Percentiles rank a stretch among this genome's conserved stretches.
Conservation (phyloP, 345 rosid species). For the Salix brachista region DNA sequence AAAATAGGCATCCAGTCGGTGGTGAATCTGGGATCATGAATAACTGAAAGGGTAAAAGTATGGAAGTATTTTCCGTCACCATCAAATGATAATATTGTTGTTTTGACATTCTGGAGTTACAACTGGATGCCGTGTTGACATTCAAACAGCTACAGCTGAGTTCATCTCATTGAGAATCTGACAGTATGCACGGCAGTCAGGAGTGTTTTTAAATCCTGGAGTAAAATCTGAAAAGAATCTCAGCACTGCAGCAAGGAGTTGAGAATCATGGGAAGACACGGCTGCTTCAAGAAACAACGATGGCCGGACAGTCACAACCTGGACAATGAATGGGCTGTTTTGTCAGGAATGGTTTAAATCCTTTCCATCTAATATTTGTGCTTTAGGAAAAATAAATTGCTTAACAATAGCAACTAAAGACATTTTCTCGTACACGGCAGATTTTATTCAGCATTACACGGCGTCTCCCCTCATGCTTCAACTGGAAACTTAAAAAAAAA, state of each 20-base stretch:
- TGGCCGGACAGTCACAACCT: conserved; percentile 71
- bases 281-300: conserved; percentile 83
- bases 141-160: conserved; percentile 17
- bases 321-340: conserved; percentile 11
- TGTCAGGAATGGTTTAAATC: background rate
- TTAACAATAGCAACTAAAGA: background rate
- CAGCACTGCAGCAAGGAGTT: conserved; percentile 80
- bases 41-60: background rate
- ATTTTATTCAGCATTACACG: background rate
- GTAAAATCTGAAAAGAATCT: conserved; percentile 79
- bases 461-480: background rate
- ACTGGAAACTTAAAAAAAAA: too few species aligned
- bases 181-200: conserved; percentile 53
- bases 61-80: background rate
- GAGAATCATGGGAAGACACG: conserved; percentile 61
- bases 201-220: conserved; percentile 64
- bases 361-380: background rate
- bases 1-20: background rate
- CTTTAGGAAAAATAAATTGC: background rate
- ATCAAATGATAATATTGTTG: background rate
- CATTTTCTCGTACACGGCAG: background rate
- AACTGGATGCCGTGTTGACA: background rate
- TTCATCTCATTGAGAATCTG: conserved; percentile 67
- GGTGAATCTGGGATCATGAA: background rate
- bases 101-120: background rate